Evolutionary conservation across 2,329 filamentous ascomycete genomes (phyloP), one percentile per base, ranked within the genome.

Genomic region (Aphanoascus verrucosus): DNA sequence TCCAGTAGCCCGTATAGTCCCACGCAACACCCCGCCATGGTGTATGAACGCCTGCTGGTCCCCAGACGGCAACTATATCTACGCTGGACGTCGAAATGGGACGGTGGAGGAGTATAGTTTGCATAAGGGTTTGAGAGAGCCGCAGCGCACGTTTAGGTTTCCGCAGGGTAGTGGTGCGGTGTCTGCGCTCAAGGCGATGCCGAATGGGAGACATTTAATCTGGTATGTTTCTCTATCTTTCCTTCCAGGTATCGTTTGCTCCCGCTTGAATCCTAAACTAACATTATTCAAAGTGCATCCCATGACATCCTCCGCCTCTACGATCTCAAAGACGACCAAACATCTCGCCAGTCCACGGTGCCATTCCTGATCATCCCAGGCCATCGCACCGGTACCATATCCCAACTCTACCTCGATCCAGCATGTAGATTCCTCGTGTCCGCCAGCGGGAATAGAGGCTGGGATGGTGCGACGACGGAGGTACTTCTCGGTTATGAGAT

Each of bases 11-110:
- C 82, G 84, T 28, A 91, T 97, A 54, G 76, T 77, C 1, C 87
- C 86, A 15, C 77, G 83, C 9, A 80, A 82, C 9, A 86, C 88
- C 0, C 91, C 93, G 1, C 93, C 91, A 0, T 98, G 91, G 91
- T 97, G 91, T 69, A 96, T 95, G 83, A 90, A 88, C 60, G 88
- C 89, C 0, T 95, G 89, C 72, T 98, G 93, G 93, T 91, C 86
- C 52, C 89, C 89, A 0, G 87, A 96, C 66, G 93, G 93, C 12
- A 97, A 97, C 69, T 88, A 82, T 69, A 90, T 98, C 62, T 98
- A 95, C 69, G 90, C 86, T 0, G 93, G 93, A 0, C 78, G 93
- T 28, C 79, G 93, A 55, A 97, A 97, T 68, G 81, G 88, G 49
- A 94, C 88, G 0, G 93, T 98, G 0, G 93, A 98, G 61, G 93